These are phyloP conservation scores for Bimuria novae-zelandiae DNA, from an alignment of 2,329 filamentous ascomycete genomes.

Conservation along the genomic window DNA sequence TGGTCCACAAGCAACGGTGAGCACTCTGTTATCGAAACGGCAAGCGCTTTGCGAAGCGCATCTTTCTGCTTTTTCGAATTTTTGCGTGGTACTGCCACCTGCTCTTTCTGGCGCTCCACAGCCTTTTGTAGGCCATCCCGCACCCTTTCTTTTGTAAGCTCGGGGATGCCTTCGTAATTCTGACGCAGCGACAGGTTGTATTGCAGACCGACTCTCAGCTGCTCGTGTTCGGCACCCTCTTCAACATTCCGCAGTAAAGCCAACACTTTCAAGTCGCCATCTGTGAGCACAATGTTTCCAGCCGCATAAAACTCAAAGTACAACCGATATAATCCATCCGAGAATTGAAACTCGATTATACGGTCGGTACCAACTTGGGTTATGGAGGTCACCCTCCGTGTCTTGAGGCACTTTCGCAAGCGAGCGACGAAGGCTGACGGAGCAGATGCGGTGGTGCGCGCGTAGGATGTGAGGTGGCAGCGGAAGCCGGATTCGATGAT, in stretches of 20 bases:
- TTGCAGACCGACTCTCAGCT: conserved; percentile 73
- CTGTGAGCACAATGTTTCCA: conserved; percentile 92
- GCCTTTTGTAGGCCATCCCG: conserved; percentile 70
- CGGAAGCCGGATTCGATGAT: conserved; percentile 95
- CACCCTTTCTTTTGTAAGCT: conserved; percentile 74
- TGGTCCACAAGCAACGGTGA: conserved; percentile 89
- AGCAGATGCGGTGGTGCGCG: conserved; percentile 79
- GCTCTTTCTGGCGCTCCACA: conserved; percentile 61
- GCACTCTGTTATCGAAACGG: conserved; percentile 83
- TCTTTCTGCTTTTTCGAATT: conserved; percentile 75
- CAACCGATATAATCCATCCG: conserved; percentile 83
- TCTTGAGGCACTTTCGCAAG: conserved; percentile 86
- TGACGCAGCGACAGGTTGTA: conserved; percentile 84
- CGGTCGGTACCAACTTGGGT: conserved; percentile 89
- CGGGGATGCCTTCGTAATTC: conserved; percentile 77
- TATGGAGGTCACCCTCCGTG: conserved; percentile 78
- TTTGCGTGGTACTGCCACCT: conserved; percentile 56
- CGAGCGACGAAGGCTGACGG: conserved; percentile 85
- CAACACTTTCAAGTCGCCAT: conserved; percentile 80
- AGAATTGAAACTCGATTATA: conserved; percentile 90
- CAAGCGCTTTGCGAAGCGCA: conserved; percentile 77
- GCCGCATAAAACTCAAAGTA: conserved; percentile 96
- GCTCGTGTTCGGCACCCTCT: conserved; percentile 82
- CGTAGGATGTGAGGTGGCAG: conserved; percentile 90
- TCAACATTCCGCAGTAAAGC: conserved; percentile 78